A percentile compares a stretch with the other conserved stretches of the same genome.
Conservation (phyloP, 2,329 filamentous ascomycete genomes). For the Phaeosphaeria sp. region DNA sequence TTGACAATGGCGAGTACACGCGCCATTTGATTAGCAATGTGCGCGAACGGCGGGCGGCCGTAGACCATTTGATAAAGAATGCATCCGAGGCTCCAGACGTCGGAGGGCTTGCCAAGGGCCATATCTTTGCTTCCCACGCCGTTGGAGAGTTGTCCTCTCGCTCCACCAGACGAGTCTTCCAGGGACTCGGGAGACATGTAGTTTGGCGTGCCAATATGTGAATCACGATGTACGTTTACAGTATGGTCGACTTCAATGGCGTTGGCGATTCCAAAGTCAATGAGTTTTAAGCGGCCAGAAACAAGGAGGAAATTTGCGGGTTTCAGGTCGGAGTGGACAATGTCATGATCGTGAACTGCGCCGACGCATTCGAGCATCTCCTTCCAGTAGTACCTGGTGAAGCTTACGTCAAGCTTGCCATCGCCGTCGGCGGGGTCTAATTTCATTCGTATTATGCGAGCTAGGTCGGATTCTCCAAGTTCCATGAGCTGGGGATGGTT, state of each 20-base stretch:
- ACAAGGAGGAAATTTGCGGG: slow-evolving; percentile 96
- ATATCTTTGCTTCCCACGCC: slow-evolving; percentile 71
- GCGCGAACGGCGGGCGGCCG: slow-evolving; percentile 91
- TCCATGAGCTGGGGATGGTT: slow-evolving; percentile 78
- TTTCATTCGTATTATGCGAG: slow-evolving; percentile 79
- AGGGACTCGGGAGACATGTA: slow-evolving; percentile 98
- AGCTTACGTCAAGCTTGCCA: slow-evolving; percentile 78
- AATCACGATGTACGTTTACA: slow-evolving; percentile 95
- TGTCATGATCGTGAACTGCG: slow-evolving; percentile 85
- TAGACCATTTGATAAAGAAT: slow-evolving; percentile 99
- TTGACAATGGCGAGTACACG: slow-evolving; percentile 88
- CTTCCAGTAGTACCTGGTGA: slow-evolving; percentile 98
- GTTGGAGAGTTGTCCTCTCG: slow-evolving; percentile 50
- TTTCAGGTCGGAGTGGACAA: slow-evolving; percentile 96
- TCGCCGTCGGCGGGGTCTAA: slow-evolving; percentile 56
- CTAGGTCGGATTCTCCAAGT: slow-evolving; percentile 91
- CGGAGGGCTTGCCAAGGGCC: slow-evolving; percentile 94
- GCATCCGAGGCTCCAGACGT: slow-evolving; percentile 95
- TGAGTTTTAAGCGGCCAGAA: slow-evolving; percentile 88
- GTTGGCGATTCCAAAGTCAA: slow-evolving; percentile 98
- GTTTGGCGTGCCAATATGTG: slow-evolving; percentile 93
- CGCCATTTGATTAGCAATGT: slow-evolving; percentile 85
- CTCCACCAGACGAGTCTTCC: slow-evolving; percentile 77
- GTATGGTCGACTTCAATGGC: slow-evolving; percentile 95
- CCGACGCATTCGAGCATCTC: slow-evolving; percentile 98